Evolutionary conservation across 352 stramenopile genomes (phyloP), one percentile per base, ranked within the genome.

Genomic region (Phytophthora citricola): DNA sequence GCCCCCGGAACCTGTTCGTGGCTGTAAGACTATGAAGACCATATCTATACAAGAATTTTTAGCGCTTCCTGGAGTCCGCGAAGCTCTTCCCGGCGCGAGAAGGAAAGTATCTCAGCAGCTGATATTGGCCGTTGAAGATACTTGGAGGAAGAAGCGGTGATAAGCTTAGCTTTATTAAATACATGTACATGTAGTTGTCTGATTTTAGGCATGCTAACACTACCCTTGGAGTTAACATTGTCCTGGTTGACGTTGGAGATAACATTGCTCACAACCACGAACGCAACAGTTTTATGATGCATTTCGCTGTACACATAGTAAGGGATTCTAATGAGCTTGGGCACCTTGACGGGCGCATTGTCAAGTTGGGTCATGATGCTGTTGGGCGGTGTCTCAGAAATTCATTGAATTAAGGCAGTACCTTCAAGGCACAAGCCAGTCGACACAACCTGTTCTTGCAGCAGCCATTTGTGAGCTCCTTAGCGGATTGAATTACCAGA

Each of bases 401-500:
- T 98, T 32, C 72, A 75, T 11, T 20, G 17, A 74, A 81, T 43
- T 90, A 98, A 78, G 95, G 95, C 61, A 98, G 29, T 98, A 94
- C 94, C 24, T 26, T 26, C 4, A 4, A 26, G 0, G 24, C 24
- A 26, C 24, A 26, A 26, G 24, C 24, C 24, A 26, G 24, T 26
- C 24, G 4, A 26, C 5, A 34, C 29, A 34, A 50, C 14, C 17
- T 69, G 36, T 15, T 52, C 36, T 0, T 63, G n/a, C 38, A 69
- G 39, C 20, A 67, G 61, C 15, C 14, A 52, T 75, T 48, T 58
- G 24, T 9, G 38, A 69, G 27, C 54, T 75, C 17, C 24, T 63
- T 20, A 50, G 32, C 56, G 27, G 56, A 44, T 27, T 14, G n/a
- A 61, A 58, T 15, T 20, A 26, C 9, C 20, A 41, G 36, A 43